These are phyloP conservation scores for Stygiomarasmius scandens DNA, from an alignment of 1,284 basidiomycete genomes.

Conservation along the genomic window DNA sequence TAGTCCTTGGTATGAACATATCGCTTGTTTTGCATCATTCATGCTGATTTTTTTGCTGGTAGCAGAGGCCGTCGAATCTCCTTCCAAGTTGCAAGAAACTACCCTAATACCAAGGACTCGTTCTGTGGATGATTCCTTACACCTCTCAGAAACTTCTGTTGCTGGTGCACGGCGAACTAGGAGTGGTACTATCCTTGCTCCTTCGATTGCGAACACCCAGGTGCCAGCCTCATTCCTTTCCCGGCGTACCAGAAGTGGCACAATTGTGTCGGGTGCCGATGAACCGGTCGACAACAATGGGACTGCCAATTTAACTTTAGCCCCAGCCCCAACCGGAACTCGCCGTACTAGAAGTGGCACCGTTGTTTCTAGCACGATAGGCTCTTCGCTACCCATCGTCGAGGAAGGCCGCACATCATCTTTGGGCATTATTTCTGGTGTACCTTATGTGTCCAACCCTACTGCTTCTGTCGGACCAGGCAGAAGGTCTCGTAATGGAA, in stretches of 20 bases:
- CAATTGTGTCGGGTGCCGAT: constrained; percentile 27
- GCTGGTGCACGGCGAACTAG: constrained; percentile 14
- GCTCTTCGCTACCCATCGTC: constrained; percentile 5
- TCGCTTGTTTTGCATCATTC: no score
- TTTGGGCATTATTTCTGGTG: neutral
- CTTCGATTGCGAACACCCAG: neutral
- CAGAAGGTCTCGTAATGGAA: constrained; percentile 8
- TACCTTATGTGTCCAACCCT: neutral
- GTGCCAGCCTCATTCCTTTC: constrained; percentile 18
- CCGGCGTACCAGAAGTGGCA: constrained; percentile 42
- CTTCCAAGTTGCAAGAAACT: neutral
- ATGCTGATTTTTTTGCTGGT: neutral
- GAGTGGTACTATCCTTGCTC: constrained; percentile 17
- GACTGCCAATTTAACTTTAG: neutral
- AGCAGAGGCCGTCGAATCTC: neutral
- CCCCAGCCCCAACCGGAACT: neutral
- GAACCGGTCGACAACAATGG: neutral
- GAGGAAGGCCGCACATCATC: neutral
- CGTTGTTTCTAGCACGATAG: neutral
- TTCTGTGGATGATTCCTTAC: constrained; percentile 2
- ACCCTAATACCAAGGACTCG: constrained; percentile 7
- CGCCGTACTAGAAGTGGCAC: constrained; percentile 13
- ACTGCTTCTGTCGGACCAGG: neutral
- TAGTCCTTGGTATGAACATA: constrained; percentile 12
- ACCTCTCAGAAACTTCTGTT: neutral